Conservation (phyloP, 805 yeast species). For the Candida anglica region DNA sequence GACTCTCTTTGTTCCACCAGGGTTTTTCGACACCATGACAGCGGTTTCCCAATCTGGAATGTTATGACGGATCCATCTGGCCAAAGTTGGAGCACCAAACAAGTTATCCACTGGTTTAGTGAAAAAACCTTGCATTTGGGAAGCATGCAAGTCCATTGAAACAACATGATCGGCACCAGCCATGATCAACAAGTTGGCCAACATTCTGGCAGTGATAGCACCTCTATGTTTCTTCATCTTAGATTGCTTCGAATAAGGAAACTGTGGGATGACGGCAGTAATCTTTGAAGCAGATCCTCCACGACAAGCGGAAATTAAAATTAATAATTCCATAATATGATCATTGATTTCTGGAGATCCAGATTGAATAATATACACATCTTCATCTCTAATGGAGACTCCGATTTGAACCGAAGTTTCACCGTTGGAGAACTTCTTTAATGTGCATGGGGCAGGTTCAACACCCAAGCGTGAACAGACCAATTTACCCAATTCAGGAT, state of each 20-base stretch:
- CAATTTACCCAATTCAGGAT: conserved; percentile 86
- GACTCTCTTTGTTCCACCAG: conserved; percentile 98
- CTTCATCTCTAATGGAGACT: conserved; percentile 93
- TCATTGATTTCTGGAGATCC: conserved; percentile 88
- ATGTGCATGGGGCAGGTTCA: conserved; percentile 87
- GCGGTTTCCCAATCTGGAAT: conserved; percentile 81
- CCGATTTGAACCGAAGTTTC: conserved; percentile 97
- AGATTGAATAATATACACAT: conserved; percentile 86
- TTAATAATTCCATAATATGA: conserved; percentile 92
- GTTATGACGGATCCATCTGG: conserved; percentile 91
- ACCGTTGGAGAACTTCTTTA: conserved; percentile 93
- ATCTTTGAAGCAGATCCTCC: conserved; percentile 98
- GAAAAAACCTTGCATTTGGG: conserved; percentile 99
- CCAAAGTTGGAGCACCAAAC: conserved; percentile 94
- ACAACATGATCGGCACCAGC: conserved; percentile 99
- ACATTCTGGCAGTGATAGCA: conserved; percentile 97
- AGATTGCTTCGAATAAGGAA: conserved; percentile 94
- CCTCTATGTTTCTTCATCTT: conserved; percentile 99
- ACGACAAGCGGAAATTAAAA: conserved; percentile 90
- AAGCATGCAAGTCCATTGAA: conserved; percentile 93
- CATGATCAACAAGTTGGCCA: conserved; percentile 91
- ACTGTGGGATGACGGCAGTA: conserved; percentile 95
- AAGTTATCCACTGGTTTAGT: conserved; percentile 95
- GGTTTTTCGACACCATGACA: conserved; percentile 97
- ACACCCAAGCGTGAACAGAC: conserved; percentile 91